Evolutionary conservation across 805 yeast genomes (phyloP), one percentile per base, ranked within the genome.

Genomic region (Pichia sporocuriosa): DNA sequence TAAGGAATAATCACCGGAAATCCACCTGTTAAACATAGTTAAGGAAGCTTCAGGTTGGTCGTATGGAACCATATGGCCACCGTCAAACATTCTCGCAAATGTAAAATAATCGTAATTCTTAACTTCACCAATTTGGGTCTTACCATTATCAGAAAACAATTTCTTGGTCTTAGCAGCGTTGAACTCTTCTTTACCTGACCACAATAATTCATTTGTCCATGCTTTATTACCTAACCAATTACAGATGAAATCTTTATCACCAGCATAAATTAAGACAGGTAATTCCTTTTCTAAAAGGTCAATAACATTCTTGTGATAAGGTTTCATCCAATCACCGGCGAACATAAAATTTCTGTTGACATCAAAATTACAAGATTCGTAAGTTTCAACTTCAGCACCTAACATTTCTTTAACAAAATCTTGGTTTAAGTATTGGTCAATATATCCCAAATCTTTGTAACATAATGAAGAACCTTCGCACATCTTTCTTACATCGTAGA

Each of bases 61-160:
- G 53, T 71, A 81, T 24, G 95, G 95, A 50, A 86, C 95, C 95
- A 87, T 84, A 62, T 87, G 96, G 10, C 96, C 96, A 29, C 90
- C 95, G 48, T 78, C 84, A 50, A 62, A 82, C 31, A 87, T 72
- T 58, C 95, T 74, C 55, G 86, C 69, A 64, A 83, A 87, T 4
- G 94, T 79, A 56, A 87, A 79, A 32, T 79, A 72, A 20, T 74
- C 78, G 54, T 65, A 74, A 59, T 77, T 81, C 68, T 86, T 87
- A 23, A 80, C 81, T 54, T 82, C 77, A 45, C 97, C 97, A 21
- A 78, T 74, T 26, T 60, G 55, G 37, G 66, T 61, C 8, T 33
- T 37, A 23, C 61, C 62, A 23, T 67, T 67, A 20, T 60, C 62
- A 37, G 54, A 50, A 10, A 41, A 49, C 17, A 57, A 43, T 23